These are phyloP conservation scores for Centrapalus pauciflorus DNA, from an alignment of 129 eudicot genomes.

Conservation along the genomic window DNA sequence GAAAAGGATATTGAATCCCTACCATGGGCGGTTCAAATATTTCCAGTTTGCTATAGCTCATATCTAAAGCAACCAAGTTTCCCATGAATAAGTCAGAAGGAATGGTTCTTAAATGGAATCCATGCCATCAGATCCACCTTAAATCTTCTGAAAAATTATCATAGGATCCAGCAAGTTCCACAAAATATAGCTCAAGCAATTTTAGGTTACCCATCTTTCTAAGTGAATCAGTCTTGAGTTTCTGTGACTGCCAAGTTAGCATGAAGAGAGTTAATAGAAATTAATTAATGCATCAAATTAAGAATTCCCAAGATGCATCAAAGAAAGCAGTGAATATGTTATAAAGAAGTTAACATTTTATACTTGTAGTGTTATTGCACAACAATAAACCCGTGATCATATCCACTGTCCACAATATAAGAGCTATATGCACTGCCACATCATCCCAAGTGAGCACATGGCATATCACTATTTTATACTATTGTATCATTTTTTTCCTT, in stretches of 20 bases:
- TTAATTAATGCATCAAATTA: not conserved
- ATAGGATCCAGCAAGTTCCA: constrained; percentile 6
- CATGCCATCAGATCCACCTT: constrained; percentile 30
- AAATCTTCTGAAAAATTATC: constrained; percentile 7
- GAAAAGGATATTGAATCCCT: not conserved
- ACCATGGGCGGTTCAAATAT: constrained; percentile 6
- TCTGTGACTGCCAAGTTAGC: not conserved
- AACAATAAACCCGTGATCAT: too few species aligned
- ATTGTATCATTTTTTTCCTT: too few species aligned
- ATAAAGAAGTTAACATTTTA: too few species aligned
- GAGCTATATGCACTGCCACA: too few species aligned
- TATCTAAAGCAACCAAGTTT: constrained; percentile 31
- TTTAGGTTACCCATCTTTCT: constrained; percentile 22
- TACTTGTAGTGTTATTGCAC: too few species aligned
- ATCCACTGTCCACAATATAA: too few species aligned
- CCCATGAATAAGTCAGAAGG: constrained; percentile 13
- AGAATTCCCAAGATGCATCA: not conserved
- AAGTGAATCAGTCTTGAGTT: constrained; percentile 9
- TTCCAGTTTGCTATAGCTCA: constrained; percentile 21
- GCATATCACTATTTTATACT: too few species aligned
- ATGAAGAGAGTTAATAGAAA: not conserved
- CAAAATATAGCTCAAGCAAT: constrained; percentile 20
- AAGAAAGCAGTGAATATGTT: too few species aligned
- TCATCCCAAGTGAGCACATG: too few species aligned
- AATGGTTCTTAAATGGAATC: not conserved